Evolutionary conservation across 352 stramenopile species (phyloP).

Genomic region (Phytophthora pistaciae): DNA sequence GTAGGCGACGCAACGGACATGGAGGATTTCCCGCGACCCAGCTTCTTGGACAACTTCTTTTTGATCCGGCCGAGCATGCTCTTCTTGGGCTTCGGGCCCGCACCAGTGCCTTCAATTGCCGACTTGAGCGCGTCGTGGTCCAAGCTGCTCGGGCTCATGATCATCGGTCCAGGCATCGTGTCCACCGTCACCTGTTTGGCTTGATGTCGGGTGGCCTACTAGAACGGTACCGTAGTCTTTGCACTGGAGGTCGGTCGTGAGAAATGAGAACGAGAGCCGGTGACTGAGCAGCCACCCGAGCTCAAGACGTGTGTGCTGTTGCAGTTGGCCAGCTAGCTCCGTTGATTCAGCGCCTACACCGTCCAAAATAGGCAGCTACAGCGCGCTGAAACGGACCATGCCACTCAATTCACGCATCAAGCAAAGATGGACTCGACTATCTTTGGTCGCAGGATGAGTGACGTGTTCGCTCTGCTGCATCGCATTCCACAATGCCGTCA

Average conservation of each 20-base stretch:
- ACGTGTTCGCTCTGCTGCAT: background rate
- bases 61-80: constrained; percentile 76
- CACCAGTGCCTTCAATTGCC: background rate
- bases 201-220: background rate
- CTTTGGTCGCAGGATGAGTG: constrained; percentile 7
- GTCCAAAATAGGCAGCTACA: constrained; percentile 27
- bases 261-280: constrained; percentile 12
- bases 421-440: constrained; percentile 16
- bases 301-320: background rate
- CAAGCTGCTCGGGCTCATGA: constrained; percentile 42
- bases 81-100: constrained; percentile 59
- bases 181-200: background rate
- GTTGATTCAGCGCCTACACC: background rate
- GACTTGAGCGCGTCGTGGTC: constrained; percentile 8
- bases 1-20: constrained; percentile 33
- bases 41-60: constrained; percentile 63
- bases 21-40: constrained; percentile 56
- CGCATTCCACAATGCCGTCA: background rate
- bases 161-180: constrained; percentile 30
- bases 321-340: background rate
- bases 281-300: constrained; percentile 7
- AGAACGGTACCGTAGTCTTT: background rate
- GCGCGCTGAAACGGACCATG: constrained; percentile 16
- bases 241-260: constrained; percentile 15
- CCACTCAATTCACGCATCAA: constrained; percentile 5